phyloP scores from a whole-genome alignment of 306 rosid species.

The Inga leiocalycina region DNA sequence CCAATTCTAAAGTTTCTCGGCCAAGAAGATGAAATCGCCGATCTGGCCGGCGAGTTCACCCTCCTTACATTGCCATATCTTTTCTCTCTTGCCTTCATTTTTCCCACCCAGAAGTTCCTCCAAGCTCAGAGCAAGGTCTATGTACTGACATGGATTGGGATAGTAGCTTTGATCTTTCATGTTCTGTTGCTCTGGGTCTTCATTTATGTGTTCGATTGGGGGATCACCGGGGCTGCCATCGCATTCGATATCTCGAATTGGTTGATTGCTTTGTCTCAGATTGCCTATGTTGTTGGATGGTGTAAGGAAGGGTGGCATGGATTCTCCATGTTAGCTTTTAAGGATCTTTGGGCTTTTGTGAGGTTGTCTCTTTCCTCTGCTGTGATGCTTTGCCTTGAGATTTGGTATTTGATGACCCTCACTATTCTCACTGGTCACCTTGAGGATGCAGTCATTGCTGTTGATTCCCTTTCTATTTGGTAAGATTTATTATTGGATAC shows the following conservation, averaged over 20 bases:
- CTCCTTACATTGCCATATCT: background rate
- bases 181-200: constrained; percentile 68
- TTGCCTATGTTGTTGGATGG: constrained; percentile 71
- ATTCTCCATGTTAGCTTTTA: constrained; percentile 62
- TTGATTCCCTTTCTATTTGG: constrained; percentile 87
- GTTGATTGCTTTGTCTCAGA: constrained; percentile 59
- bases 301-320: constrained; percentile 91
- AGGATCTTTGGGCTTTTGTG: constrained; percentile 80
- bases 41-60: constrained; percentile 64
- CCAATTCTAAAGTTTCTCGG: constrained; percentile 74
- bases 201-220: constrained; percentile 54
- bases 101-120: constrained; percentile 86
- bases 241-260: constrained; percentile 76
- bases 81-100: constrained; percentile 64
- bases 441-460: constrained; percentile 65
- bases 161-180: constrained; percentile 53
- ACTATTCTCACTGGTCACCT: constrained; percentile 81
- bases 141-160: constrained; percentile 70
- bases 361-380: constrained; percentile 83
- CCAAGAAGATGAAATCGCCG: constrained; percentile 68
- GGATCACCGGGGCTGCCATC: constrained; percentile 68
- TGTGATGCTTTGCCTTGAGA: constrained; percentile 87
- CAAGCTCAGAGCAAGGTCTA: constrained; percentile 83
- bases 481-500: constrained; percentile 30
- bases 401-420: constrained; percentile 84